Percentiles rank a stretch among this genome's conserved stretches.
phyloP scores from a whole-genome alignment of 2,329 filamentous ascomycete genomes.

The Orbilia javanica region DNA sequence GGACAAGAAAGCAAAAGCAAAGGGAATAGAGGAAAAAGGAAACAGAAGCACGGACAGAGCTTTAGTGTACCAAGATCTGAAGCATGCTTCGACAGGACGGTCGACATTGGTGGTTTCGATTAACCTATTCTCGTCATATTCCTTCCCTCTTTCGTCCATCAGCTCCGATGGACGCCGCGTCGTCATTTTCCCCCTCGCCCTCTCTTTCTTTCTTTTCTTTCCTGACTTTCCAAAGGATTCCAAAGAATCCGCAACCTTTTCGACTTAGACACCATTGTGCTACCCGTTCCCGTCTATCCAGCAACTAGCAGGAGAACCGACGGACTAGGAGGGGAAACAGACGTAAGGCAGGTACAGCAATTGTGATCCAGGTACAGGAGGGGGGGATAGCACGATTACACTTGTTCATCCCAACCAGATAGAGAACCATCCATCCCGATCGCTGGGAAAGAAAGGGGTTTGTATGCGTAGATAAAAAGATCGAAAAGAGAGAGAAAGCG shows the following conservation, averaged over 20 bases:
- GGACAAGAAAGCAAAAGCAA: background rate
- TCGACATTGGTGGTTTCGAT: background rate
- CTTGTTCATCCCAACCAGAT: slow-evolving; percentile 26
- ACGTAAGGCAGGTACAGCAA: slow-evolving; percentile 22
- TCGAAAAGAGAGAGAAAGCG: background rate
- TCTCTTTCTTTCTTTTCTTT: background rate
- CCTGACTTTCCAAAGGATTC: background rate
- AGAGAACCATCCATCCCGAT: background rate
- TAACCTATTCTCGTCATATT: slow-evolving; percentile 23
- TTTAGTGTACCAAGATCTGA: slow-evolving; percentile 20
- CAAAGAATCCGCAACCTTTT: background rate
- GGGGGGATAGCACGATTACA: background rate
- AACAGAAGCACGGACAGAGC: background rate
- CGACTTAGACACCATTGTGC: slow-evolving; percentile 34
- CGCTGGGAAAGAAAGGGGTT: background rate
- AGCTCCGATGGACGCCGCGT: slow-evolving; percentile 36
- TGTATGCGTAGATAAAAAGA: background rate
- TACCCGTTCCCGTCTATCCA: slow-evolving; percentile 24
- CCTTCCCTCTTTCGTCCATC: slow-evolving; percentile 40
- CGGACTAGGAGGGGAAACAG: background rate
- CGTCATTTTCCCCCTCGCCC: background rate
- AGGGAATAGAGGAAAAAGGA: background rate
- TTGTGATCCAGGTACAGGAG: slow-evolving; percentile 24
- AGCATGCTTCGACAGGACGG: slow-evolving; percentile 19
- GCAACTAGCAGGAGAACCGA: background rate